Base-by-base conservation (phyloP, 2,329 filamentous ascomycete species). In the Pseudopyrenochaeta lycopersici region DNA sequence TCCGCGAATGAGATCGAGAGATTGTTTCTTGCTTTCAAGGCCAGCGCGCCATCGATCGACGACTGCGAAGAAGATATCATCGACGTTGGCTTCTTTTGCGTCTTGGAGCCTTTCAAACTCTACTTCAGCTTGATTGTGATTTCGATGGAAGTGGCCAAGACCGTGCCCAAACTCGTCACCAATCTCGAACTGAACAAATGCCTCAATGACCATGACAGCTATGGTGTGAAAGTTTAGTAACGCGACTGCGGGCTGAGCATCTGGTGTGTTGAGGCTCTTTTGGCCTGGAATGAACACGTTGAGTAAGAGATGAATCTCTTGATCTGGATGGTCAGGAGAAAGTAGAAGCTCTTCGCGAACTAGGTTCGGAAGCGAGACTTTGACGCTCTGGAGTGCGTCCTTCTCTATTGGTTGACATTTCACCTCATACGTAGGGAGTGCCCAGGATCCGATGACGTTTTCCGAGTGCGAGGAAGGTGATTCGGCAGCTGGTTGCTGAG, bases 331-430 rank as follows among this genome's bases (percentile, higher is more conserved):
- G 41, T 74, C 71, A 7, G 58, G 52, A 0, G 61, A 62, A 1
- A 75, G 64, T 3, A 65, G 33, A 2, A 75, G 32, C n/a, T 60
- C 54, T 67, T 75, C 65, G 62, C 71, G 55, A 48, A 76, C 32
- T 61, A 80, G 49, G 61, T 75, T 58, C 59, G 77, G 67, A 61
- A 76, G 46, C 56, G 78, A 70, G 44, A 77, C 44, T 63, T 73
- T 61, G 60, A 77, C 57, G 45, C 32, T 40, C 12, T 60, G 58
- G 1, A 53, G 17, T 3, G 62, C 60, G 3, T 59, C 42, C 3
- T 58, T 43, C n/a, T 44, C 36, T 9, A 54, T 15, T 3, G 55
- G 50, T 1, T 65, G 53, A 17, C 51, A 55, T 15, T 54, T 53
- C 10, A 60, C 44, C 32, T 67, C 64, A 51, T 56, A 66, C 5